Conservation (phyloP, 2,329 filamentous ascomycete genomes). For the Fusarium annulatum region DNA sequence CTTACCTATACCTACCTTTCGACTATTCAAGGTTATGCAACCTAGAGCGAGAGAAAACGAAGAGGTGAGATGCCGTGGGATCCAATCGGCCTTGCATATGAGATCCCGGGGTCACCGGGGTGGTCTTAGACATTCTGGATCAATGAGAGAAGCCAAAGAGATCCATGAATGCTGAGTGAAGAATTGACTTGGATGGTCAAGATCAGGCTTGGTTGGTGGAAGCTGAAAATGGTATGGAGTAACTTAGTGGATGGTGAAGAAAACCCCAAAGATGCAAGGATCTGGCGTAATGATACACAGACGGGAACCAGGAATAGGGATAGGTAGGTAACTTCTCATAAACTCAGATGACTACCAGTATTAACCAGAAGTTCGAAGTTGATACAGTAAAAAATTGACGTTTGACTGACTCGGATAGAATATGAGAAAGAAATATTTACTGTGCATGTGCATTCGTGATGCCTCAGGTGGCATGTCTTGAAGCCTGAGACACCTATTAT, state of each 20-base stretch:
- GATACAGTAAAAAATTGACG: not conserved
- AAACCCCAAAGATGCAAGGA: slow-evolving; percentile 19
- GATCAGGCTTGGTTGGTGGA: slow-evolving; percentile 32
- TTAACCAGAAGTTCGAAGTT: not conserved
- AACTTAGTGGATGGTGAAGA: slow-evolving; percentile 19
- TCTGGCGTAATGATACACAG: slow-evolving; percentile 8
- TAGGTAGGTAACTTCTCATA: not conserved
- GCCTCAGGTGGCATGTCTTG: slow-evolving; percentile 6
- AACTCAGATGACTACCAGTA: not conserved
- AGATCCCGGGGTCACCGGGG: slow-evolving; percentile 39
- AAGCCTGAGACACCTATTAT: not conserved
- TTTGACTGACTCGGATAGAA: not conserved
- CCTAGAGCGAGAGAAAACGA: slow-evolving; percentile 6
- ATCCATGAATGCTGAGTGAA: slow-evolving; percentile 2
- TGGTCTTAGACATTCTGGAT: slow-evolving; percentile 33
- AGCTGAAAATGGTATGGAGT: slow-evolving; percentile 8
- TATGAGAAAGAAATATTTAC: not conserved
- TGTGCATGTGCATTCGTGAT: not conserved
- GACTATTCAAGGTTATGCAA: slow-evolving; percentile 12
- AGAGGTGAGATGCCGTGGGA: slow-evolving; percentile 34
- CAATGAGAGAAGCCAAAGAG: slow-evolving; percentile 21
- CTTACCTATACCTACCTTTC: not conserved
- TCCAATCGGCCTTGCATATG: slow-evolving; percentile 43
- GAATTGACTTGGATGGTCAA: slow-evolving; percentile 27
- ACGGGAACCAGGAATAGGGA: not conserved